Conservation (phyloP, 148 eudicot species). For the Selenicereus undatus region DNA sequence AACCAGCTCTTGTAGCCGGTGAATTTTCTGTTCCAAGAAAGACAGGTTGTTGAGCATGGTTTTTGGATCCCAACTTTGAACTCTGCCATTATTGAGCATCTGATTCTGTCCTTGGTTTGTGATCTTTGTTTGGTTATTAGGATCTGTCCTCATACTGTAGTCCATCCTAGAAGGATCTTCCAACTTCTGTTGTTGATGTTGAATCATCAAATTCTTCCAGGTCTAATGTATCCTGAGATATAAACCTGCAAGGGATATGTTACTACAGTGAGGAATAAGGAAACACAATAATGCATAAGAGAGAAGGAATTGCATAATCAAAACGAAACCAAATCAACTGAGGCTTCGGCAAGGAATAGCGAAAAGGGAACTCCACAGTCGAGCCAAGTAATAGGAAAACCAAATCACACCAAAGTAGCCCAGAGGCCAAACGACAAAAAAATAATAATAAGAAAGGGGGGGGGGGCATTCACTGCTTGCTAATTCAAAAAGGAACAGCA, state of each 20-base stretch:
- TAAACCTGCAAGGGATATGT: neutral
- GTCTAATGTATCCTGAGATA: neutral
- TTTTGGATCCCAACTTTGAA: slow-evolving; percentile 73
- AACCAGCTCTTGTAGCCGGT: slow-evolving; percentile 81
- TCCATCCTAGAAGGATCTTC: slow-evolving; percentile 52
- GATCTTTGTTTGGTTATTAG: slow-evolving; percentile 30
- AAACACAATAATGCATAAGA: neutral
- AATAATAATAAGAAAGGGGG: no score
- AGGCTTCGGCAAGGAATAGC: no score
- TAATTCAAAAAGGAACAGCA: no score
- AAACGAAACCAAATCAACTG: neutral
- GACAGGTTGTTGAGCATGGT: slow-evolving; percentile 74
- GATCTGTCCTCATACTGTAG: slow-evolving; percentile 37
- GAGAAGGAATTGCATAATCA: neutral
- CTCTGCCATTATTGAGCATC: slow-evolving; percentile 26
- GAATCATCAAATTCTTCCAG: neutral
- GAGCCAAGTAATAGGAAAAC: neutral
- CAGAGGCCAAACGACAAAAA: no score
- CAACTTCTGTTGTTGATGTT: slow-evolving; percentile 48
- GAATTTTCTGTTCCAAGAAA: slow-evolving; percentile 80
- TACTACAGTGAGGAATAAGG: neutral
- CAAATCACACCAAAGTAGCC: neutral
- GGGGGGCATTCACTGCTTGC: no score
- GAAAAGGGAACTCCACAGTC: neutral
- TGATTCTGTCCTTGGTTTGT: slow-evolving; percentile 31